phyloP scores from a whole-genome alignment of 768 basidiomycete species.

The Lanmaoa rubissima region DNA sequence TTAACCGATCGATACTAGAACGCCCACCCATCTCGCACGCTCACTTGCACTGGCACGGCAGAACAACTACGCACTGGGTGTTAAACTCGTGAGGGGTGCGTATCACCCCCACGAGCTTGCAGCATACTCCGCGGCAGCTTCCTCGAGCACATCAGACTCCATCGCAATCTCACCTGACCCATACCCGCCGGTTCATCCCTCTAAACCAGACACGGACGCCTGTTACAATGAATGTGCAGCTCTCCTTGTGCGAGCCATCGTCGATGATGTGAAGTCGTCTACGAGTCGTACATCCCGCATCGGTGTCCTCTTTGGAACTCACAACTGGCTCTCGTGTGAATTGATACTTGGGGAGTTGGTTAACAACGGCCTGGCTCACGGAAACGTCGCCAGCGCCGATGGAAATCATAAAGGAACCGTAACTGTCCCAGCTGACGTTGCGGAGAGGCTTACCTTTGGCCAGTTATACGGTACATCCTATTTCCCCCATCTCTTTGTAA shows the following conservation, averaged over 20 bases:
- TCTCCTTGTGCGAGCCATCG: constrained; percentile 55
- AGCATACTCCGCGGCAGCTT: constrained; percentile 33
- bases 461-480: constrained; percentile 73
- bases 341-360: constrained; percentile 62
- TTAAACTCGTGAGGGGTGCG: constrained; percentile 92
- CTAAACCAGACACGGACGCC: constrained; percentile 70
- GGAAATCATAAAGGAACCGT: constrained; percentile 31
- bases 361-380: constrained; percentile 45
- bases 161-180: constrained; percentile 56
- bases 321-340: constrained; percentile 71
- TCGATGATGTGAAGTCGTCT: constrained; percentile 43
- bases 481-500: background rate
- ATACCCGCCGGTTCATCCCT: constrained; percentile 64
- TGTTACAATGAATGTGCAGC: constrained; percentile 65
- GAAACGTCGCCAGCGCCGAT: constrained; percentile 10
- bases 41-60: constrained; percentile 63
- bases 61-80: constrained; percentile 73
- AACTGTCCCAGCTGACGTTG: constrained; percentile 50
- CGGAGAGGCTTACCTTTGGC: constrained; percentile 68
- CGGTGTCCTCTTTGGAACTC: constrained; percentile 82
- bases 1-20: constrained; percentile 39
- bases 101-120: constrained; percentile 78
- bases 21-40: constrained; percentile 63
- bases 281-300: constrained; percentile 31
- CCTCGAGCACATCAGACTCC: constrained; percentile 16